These are phyloP conservation scores for Pseudocercospora crystallina DNA, from an alignment of 2,329 filamentous ascomycete genomes.

Conservation along the genomic window DNA sequence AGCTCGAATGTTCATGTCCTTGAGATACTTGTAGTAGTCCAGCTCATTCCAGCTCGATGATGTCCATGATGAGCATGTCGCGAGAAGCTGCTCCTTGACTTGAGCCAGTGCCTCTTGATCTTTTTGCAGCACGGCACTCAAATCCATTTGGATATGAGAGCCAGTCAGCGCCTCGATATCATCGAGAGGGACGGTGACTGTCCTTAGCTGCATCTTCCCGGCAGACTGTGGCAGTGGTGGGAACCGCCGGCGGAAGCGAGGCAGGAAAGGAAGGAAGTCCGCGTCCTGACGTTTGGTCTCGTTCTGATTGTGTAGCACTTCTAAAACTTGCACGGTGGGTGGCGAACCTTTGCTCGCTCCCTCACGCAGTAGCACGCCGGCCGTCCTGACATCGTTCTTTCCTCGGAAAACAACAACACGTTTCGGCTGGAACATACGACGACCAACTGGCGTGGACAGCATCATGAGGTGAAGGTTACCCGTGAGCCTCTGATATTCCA, in stretches of 20 bases:
- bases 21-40: conserved; percentile 72
- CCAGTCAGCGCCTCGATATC: conserved; percentile 85
- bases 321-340: conserved; percentile 74
- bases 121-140: conserved; percentile 40
- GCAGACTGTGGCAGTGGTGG: conserved; percentile 65
- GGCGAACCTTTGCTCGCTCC: conserved; percentile 66
- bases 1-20: conserved; percentile 78
- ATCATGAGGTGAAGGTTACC: conserved; percentile 75
- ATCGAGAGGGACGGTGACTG: conserved; percentile 67
- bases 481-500: conserved; percentile 78
- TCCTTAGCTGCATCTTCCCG: conserved; percentile 67
- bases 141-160: conserved; percentile 50
- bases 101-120: conserved; percentile 52
- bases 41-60: conserved; percentile 78
- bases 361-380: conserved; percentile 76
- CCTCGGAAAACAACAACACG: conserved; percentile 78
- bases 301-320: conserved; percentile 62
- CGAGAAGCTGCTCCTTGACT: conserved; percentile 68
- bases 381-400: conserved; percentile 75
- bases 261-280: conserved; percentile 83
- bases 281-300: conserved; percentile 71
- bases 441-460: conserved; percentile 76
- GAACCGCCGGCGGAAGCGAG: conserved; percentile 67
- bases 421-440: conserved; percentile 72
- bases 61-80: conserved; percentile 72